These are phyloP conservation scores for Hibiscus tridactylites DNA, from an alignment of 345 rosid species.

Conservation along the genomic window DNA sequence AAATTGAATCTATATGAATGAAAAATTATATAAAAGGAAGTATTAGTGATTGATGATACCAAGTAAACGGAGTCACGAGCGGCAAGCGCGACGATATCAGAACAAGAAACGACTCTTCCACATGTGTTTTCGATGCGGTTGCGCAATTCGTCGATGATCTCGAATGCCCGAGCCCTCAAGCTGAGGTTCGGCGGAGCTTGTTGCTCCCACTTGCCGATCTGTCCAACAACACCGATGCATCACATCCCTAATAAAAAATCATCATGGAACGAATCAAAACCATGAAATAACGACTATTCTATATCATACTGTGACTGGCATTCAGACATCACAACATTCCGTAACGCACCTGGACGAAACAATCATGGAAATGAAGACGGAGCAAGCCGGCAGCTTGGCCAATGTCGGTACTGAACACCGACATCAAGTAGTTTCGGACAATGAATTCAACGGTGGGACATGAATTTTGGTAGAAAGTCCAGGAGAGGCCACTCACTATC, in stretches of 20 bases:
- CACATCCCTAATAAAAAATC: slow-evolving; percentile 51
- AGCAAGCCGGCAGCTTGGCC: slow-evolving; percentile 90
- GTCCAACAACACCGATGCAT: slow-evolving; percentile 68
- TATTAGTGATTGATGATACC: slow-evolving; percentile 23
- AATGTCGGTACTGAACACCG: slow-evolving; percentile 51
- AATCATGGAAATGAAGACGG: slow-evolving; percentile 32
- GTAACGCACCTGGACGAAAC: slow-evolving; percentile 50
- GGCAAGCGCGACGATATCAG: slow-evolving; percentile 43
- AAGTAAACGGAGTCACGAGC: slow-evolving; percentile 52
- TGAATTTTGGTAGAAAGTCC: slow-evolving; percentile 45
- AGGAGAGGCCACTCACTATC: slow-evolving; percentile 49
- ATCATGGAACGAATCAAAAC: background rate
- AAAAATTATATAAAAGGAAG: background rate
- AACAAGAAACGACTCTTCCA: slow-evolving; percentile 50
- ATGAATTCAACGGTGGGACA: slow-evolving; percentile 64
- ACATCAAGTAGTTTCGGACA: slow-evolving; percentile 42
- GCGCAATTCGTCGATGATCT: slow-evolving; percentile 41
- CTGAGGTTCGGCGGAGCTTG: slow-evolving; percentile 49
- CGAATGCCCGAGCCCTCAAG: slow-evolving; percentile 32
- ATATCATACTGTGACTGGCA: too few relatives aligned
- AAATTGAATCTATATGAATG: background rate
- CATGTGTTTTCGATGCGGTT: slow-evolving; percentile 27
- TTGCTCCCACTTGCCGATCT: slow-evolving; percentile 78
- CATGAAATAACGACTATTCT: background rate
- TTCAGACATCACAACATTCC: background rate